Evolutionary conservation across 2,329 filamentous ascomycete genomes (phyloP), one percentile per base, ranked within the genome.

Genomic region (Basipetospora chlamydospora): DNA sequence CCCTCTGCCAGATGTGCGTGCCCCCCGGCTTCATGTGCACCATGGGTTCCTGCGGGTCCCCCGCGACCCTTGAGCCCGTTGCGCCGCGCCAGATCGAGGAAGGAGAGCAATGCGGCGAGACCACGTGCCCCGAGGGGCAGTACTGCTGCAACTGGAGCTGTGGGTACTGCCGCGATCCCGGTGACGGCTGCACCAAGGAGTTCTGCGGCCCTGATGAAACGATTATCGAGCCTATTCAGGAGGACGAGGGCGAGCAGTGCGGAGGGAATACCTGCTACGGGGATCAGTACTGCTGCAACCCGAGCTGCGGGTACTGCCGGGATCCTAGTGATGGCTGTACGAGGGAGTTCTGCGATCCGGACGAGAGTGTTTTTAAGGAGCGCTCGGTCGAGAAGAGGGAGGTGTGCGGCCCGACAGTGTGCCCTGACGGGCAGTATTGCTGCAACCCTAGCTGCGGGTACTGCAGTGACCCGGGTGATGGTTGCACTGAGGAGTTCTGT

Each of bases 291-390:
- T 38, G 35, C 28, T 38, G 35, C 21, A 26, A 26, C 28, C 18
- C 13, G 5, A 23, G 18, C 15, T 37, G 35, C 18, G 35, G 35
- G 10, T 29, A 18, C 15, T 37, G 35, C 21, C 12, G 11, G 3
- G 28, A 29, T 11, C 28, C 35, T 5, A 28, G 35, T 8, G 35
- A 31, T n/a, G 20, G 23, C n/a, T 38, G 35, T 25, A 36, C 34
- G 10, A 29, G 29, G 34, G 25, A 36, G 13, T 7, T 28, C 34
- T 36, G 34, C 34, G 2, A 2, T 13, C 25, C 23, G 7, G 35
- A 30, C 18, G 21, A 33, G n/a, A n/a, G n/a, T n/a, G n/a, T n/a
- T n/a, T n/a, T 12, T 12, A 12, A 41, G 42, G 33, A 30, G 36
- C 15, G 15, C 23, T 6, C 18, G 16, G 23, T 28, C 23, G 6